Percentiles rank a stretch among this genome's conserved stretches.
Conservation (phyloP, 805 yeast species). For the Schwanniomyces yamadae region DNA sequence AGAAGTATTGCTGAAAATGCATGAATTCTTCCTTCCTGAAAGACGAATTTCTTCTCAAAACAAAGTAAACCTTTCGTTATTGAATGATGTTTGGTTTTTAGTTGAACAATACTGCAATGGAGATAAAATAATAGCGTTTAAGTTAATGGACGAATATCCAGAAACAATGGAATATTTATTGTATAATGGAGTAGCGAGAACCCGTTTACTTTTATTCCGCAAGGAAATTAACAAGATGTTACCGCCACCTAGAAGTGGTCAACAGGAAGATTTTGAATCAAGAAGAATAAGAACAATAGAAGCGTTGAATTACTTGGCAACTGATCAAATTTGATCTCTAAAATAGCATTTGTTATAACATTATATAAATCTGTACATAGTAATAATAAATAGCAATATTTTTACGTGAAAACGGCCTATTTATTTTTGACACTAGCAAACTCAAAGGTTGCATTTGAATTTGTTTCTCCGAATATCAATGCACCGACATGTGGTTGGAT, state of each 20-base stretch:
- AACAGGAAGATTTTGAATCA: conserved; percentile 18
- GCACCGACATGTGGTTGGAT: conserved; percentile 91
- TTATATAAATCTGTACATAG: conserved; percentile 8
- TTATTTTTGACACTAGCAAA: conserved; percentile 26
- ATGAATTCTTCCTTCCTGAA: conserved; percentile 34
- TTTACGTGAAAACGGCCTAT: background rate
- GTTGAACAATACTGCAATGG: conserved; percentile 17
- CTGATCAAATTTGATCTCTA: conserved; percentile 1
- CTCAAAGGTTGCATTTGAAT: conserved; percentile 22
- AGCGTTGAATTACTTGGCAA: conserved; percentile 17
- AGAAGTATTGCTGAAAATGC: conserved; percentile 19
- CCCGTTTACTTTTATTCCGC: conserved; percentile 21
- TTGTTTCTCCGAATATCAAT: conserved; percentile 61
- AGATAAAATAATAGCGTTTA: conserved; percentile 20
- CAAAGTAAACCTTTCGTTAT: conserved; percentile 18
- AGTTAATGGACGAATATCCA: conserved; percentile 34
- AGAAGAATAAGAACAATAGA: conserved; percentile 24
- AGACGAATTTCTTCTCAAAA: conserved; percentile 20
- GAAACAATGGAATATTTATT: conserved; percentile 30
- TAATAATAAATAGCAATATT: conserved; percentile 1
- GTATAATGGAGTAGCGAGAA: conserved; percentile 17
- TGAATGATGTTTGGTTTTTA: conserved; percentile 15
- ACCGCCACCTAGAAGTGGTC: conserved; percentile 16
- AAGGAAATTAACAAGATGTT: conserved; percentile 17
- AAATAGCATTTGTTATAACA: conserved; percentile 4